These are phyloP conservation scores for Trypanosoma vivax DNA, from an alignment of 208 protist genomes.

Conservation along the genomic window DNA sequence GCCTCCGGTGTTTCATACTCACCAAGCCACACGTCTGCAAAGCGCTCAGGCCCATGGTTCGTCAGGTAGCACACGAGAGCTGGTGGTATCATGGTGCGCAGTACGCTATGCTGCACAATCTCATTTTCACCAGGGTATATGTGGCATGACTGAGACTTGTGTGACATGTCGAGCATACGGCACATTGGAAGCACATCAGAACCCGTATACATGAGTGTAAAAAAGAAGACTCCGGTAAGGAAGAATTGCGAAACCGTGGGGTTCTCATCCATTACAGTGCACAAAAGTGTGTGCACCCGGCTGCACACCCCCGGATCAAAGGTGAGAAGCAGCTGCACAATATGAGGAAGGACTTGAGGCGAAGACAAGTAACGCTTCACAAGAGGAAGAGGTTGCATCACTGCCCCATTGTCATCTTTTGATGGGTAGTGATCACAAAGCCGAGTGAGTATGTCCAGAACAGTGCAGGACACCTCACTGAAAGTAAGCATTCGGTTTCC, in stretches of 20 bases:
- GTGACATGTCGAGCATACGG: slow-evolving; percentile 70
- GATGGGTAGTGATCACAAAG: slow-evolving; percentile 88
- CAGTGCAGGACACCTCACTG: slow-evolving; percentile 79
- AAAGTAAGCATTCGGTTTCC: slow-evolving; percentile 71
- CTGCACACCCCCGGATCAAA: slow-evolving; percentile 83
- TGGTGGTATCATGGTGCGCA: slow-evolving; percentile 83
- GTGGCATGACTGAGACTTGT: slow-evolving; percentile 80
- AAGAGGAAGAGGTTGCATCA: slow-evolving; percentile 90
- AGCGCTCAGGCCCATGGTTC: slow-evolving; percentile 87
- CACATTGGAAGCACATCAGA: slow-evolving; percentile 90
- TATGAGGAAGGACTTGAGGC: slow-evolving; percentile 77
- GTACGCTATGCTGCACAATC: slow-evolving; percentile 64
- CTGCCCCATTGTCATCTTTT: slow-evolving; percentile 63
- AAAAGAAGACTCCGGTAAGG: slow-evolving; percentile 92
- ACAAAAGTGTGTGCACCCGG: slow-evolving; percentile 80
- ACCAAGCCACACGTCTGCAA: slow-evolving; percentile 89
- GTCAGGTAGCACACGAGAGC: slow-evolving; percentile 93
- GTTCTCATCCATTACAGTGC: slow-evolving; percentile 87
- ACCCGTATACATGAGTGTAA: slow-evolving; percentile 92
- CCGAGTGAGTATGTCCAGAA: slow-evolving; percentile 87
- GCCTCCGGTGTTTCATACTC: slow-evolving; percentile 93
- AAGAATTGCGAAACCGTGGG: slow-evolving; percentile 75
- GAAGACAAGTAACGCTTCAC: slow-evolving; percentile 86
- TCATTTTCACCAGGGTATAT: slow-evolving; percentile 42
- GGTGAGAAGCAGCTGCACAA: slow-evolving; percentile 93